These are phyloP conservation scores for Abrus precatorius DNA, from an alignment of 306 rosid genomes.

Conservation along the genomic window DNA sequence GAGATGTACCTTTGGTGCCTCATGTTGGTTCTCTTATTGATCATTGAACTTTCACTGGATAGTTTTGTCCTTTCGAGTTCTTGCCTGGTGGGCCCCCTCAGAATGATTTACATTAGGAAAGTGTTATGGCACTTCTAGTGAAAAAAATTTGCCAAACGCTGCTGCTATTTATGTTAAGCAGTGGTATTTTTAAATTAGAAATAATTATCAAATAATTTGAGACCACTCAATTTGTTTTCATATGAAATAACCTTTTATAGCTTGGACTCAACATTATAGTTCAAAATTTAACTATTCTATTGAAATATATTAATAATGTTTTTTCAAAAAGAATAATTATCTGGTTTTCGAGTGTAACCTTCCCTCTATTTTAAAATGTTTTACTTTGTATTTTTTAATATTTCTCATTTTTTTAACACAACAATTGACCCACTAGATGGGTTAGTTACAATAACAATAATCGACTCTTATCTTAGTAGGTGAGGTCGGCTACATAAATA, in stretches of 20 bases:
- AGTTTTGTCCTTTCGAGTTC: neutral
- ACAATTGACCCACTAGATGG: neutral
- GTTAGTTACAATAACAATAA: neutral
- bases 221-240: neutral
- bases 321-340: neutral
- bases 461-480: no score
- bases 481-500: no score
- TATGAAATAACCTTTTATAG: neutral
- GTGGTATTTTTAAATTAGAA: neutral
- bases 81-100: neutral
- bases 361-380: neutral
- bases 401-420: neutral
- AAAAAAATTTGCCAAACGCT: neutral
- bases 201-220: neutral
- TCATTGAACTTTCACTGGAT: neutral
- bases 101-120: neutral
- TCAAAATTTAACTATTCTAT: neutral
- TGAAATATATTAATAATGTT: neutral
- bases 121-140: neutral
- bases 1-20: neutral
- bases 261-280: neutral
- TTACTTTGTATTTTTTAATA: neutral
- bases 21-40: neutral
- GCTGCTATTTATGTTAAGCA: neutral
- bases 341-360: neutral